phyloP scores from a whole-genome alignment of 495 filamentous ascomycete species.

The Aspergillus incahuasiensis region DNA sequence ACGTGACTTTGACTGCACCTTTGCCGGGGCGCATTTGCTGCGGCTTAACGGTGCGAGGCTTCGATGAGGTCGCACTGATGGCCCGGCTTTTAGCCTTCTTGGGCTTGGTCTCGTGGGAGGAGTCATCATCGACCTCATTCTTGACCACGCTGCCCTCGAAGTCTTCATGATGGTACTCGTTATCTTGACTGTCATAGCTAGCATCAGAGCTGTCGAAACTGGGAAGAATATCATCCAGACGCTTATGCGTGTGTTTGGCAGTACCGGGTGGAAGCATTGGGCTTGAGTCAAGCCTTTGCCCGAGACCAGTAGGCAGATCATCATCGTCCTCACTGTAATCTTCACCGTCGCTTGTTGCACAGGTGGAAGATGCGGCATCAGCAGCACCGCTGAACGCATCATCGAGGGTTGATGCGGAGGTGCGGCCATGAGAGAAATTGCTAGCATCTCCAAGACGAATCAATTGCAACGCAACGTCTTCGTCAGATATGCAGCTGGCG shows the following conservation, averaged over 20 bases:
- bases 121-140: conserved; percentile 47
- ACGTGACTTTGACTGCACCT: conserved; percentile 41
- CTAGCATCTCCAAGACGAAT: conserved; percentile 93
- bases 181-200: conserved; percentile 57
- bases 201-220: conserved; percentile 67
- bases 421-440: conserved; percentile 82
- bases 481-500: conserved; percentile 91
- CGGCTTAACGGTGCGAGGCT: conserved; percentile 34
- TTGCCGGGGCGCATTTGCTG: conserved; percentile 36
- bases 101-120: conserved; percentile 38
- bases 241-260: conserved; percentile 51
- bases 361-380: conserved; percentile 78
- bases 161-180: conserved; percentile 55
- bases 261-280: conserved; percentile 48
- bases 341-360: conserved; percentile 72
- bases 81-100: conserved; percentile 44
- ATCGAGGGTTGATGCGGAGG: conserved; percentile 88
- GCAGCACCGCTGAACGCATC: conserved; percentile 87
- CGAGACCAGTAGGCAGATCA: conserved; percentile 57
- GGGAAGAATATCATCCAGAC: conserved; percentile 57
- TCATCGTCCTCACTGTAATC: conserved; percentile 69
- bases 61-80: conserved; percentile 25
- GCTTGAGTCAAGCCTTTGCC: conserved; percentile 57
- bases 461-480: conserved; percentile 93
- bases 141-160: conserved; percentile 53